Conservation (phyloP, 1,284 basidiomycete genomes). For the Lentinula novae-zelandiae region DNA sequence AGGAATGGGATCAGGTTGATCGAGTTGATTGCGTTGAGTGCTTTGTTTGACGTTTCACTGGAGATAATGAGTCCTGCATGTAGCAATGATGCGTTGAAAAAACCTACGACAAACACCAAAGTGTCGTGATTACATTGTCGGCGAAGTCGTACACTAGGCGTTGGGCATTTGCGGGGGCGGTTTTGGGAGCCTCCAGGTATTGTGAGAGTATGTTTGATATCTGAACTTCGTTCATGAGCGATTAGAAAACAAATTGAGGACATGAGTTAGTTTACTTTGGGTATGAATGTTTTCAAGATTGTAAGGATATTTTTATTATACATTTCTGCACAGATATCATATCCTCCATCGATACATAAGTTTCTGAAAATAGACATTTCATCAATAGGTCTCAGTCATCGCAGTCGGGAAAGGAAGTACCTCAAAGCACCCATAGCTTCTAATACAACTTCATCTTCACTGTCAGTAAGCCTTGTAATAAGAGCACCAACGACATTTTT, state of each 20-base stretch:
- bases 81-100: slow-evolving; percentile 4
- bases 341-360: slow-evolving; percentile 89
- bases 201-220: slow-evolving; percentile 73
- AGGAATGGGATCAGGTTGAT: slow-evolving; percentile 75
- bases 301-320: slow-evolving; percentile 90
- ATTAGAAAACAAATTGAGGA: not conserved
- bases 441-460: slow-evolving; percentile 81
- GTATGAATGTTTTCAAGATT: slow-evolving; percentile 68
- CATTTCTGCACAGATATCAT: slow-evolving; percentile 94
- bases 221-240: slow-evolving; percentile 33
- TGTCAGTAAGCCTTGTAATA: slow-evolving; percentile 80
- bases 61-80: slow-evolving; percentile 27
- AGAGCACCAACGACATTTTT: slow-evolving; percentile 87
- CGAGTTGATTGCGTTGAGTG: slow-evolving; percentile 81
- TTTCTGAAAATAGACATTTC: slow-evolving; percentile 56
- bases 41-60: slow-evolving; percentile 91
- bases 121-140: slow-evolving; percentile 85
- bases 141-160: slow-evolving; percentile 82
- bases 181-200: slow-evolving; percentile 56
- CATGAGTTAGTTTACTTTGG: slow-evolving; percentile 51
- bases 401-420: slow-evolving; percentile 30
- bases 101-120: slow-evolving; percentile 92
- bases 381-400: not conserved
- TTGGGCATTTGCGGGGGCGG: slow-evolving; percentile 62
- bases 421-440: slow-evolving; percentile 84